Base-by-base conservation (phyloP, 2,329 filamentous ascomycete species). In the Paramyrothecium roridum region DNA sequence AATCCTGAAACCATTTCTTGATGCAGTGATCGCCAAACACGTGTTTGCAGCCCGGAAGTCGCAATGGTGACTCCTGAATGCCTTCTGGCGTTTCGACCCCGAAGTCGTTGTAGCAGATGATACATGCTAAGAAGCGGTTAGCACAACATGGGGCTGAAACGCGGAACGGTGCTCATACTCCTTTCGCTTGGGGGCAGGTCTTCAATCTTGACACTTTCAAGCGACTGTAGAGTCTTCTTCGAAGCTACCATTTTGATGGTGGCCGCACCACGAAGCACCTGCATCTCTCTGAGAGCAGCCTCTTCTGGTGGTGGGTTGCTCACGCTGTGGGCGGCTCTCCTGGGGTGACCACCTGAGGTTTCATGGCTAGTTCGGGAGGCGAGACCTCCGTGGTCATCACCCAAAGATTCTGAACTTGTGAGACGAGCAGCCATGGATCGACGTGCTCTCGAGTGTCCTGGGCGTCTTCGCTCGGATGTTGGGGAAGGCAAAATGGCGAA, bases 61-160 rank as follows among this genome's bases (percentile, higher is more conserved):
- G 80, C 17, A 87, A 66, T 1, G 85, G 82, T 3, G 69, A 73
- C 64, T 88, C 85, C 48, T 73, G 76, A 20, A 82, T 68, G 1
- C 83, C 84, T 59, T 87, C 85, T 0, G 84, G 83, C 26, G 79
- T 83, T 55, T 72, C 66, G 16, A 78, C 72, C 34, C 82, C 82
- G 61, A 80, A 86, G 10, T 85, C 82, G 59, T 85, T 86, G 63
- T 87, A 87, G 69, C 84, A 87, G 56, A 87, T 87, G 20, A 82
- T 77, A 63, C 84, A 87, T 16, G 70, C 84, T 87, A 59, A 1
- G 46, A 57, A 26, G 19, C 47, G 10, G 50, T 67, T 22, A 65
- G 59, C 50, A 2, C 26, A 4, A 10, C 10, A n/a, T 30, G 10
- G 4, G 26, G 10, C 26, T 30, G 26, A 10, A 30, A 30, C 10